These are phyloP conservation scores for Clonostachys chloroleuca DNA, from an alignment of 2,329 filamentous ascomycete species.

Conservation along the genomic window DNA sequence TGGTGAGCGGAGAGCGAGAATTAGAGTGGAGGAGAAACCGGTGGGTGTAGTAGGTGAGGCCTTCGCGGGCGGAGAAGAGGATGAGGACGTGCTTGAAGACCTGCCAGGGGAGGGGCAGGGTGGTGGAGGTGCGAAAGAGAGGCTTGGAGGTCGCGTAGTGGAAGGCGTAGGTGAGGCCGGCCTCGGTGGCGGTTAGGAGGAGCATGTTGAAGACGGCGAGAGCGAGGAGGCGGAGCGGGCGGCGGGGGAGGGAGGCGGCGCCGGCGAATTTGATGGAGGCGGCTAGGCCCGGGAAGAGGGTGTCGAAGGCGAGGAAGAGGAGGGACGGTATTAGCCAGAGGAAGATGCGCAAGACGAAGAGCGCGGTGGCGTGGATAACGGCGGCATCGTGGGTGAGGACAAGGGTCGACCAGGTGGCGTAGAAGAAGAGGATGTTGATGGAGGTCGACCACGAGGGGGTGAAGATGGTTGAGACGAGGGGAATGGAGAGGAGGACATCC, in stretches of 20 bases:
- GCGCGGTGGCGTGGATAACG: constrained; percentile 70
- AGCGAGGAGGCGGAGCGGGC: constrained; percentile 10
- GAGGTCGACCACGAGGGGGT: constrained; percentile 68
- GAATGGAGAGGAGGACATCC: constrained; percentile 68
- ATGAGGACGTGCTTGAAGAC: constrained; percentile 41
- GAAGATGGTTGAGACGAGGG: constrained; percentile 64
- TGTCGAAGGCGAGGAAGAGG: constrained; percentile 70
- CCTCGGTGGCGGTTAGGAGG: constrained; percentile 37
- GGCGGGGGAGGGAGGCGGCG: constrained; percentile 34
- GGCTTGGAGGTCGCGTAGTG: constrained; percentile 22
- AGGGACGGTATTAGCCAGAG: constrained; percentile 73
- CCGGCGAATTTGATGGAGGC: constrained; percentile 66
- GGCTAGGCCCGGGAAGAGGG: constrained; percentile 63
- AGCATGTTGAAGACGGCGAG: constrained; percentile 41
- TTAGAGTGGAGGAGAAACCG: constrained; percentile 61
- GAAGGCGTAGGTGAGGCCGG: constrained; percentile 27
- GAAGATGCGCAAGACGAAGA: constrained; percentile 59
- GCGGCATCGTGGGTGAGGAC: constrained; percentile 73
- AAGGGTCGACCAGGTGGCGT: constrained; percentile 83
- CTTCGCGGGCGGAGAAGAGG: constrained; percentile 43
- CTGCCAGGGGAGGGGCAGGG: constrained; percentile 48
- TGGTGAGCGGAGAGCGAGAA: constrained; percentile 21
- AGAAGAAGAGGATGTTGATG: constrained; percentile 84
- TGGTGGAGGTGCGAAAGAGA: constrained; percentile 41
- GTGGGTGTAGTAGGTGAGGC: constrained; percentile 71